Conservation (phyloP, 2,329 filamentous ascomycete species). For the Talaromyces sp. region DNA sequence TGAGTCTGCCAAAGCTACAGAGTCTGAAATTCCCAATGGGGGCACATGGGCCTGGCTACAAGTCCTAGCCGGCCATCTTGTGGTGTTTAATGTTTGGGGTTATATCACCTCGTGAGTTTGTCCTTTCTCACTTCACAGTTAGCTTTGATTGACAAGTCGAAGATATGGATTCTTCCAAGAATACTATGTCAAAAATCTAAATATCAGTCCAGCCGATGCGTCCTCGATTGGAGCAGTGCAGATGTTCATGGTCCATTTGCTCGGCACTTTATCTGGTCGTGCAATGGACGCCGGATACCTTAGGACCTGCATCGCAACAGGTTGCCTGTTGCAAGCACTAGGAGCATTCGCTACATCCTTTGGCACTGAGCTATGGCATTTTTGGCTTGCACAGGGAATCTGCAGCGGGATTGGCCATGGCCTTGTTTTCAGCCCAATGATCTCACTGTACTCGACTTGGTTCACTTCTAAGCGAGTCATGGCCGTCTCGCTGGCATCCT, state of each 20-base stretch:
- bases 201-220: conserved; percentile 33
- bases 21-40: conserved; percentile 9
- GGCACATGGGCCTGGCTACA: conserved; percentile 13
- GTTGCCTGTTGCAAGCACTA: conserved; percentile 20
- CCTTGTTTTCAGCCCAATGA: conserved; percentile 38
- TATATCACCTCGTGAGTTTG: conserved; percentile 47
- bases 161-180: conserved; percentile 39
- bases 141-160: not conserved
- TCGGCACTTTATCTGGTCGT: conserved; percentile 13
- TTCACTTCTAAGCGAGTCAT: conserved; percentile 30
- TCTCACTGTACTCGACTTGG: conserved; percentile 22
- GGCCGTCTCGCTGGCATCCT: conserved; percentile 38
- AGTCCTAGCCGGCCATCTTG: conserved; percentile 6
- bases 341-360: conserved; percentile 7
- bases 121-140: conserved; percentile 27
- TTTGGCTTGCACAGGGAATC: conserved; percentile 48
- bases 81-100: conserved; percentile 15
- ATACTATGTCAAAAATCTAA: conserved; percentile 45
- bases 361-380: conserved; percentile 36
- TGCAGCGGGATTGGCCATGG: conserved; percentile 44
- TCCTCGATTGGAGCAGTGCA: conserved; percentile 20
- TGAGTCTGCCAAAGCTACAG: not conserved
- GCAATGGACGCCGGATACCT: conserved; percentile 14
- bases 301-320: conserved; percentile 23
- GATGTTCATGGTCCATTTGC: conserved; percentile 9